Evolutionary conservation across 2,329 filamentous ascomycete species (phyloP).

Genomic region (Colletotrichum scovillei): DNA sequence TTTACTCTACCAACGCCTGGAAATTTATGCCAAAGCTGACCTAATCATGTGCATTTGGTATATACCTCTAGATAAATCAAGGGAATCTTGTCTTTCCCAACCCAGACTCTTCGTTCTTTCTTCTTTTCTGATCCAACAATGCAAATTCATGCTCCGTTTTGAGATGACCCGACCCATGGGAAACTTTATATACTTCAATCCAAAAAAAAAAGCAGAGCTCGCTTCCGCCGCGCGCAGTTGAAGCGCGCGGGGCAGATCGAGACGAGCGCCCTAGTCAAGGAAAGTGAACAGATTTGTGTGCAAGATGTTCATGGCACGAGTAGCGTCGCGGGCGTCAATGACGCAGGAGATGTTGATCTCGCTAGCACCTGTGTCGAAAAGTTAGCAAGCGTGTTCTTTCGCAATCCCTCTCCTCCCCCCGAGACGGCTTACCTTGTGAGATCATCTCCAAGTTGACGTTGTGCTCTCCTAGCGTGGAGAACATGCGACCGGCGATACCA

Average conservation of each 20-base stretch:
- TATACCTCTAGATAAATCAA: background rate
- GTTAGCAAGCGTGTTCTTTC: conserved; percentile 58
- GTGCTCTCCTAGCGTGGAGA: conserved; percentile 91
- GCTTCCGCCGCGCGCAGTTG: background rate
- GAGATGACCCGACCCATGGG: background rate
- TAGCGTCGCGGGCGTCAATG: conserved; percentile 90
- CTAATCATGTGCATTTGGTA: background rate
- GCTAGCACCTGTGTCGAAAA: conserved; percentile 78
- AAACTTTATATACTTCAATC: conserved; percentile 5
- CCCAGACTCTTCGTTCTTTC: conserved; percentile 13
- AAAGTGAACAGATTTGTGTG: conserved; percentile 98
- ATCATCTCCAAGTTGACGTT: conserved; percentile 99
- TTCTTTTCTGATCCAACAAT: background rate
- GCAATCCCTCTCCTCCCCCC: background rate
- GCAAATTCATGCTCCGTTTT: conserved; percentile 4
- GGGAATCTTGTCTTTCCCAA: background rate
- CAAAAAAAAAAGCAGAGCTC: conserved; percentile 10
- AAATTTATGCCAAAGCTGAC: background rate
- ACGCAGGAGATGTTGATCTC: conserved; percentile 99
- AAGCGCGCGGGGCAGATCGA: background rate
- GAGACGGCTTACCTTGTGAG: conserved; percentile 79
- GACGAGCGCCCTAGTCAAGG: conserved; percentile 68
- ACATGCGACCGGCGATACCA: conserved; percentile 94
- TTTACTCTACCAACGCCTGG: background rate
- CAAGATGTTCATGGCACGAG: conserved; percentile 93